Evolutionary conservation across 345 rosid species (phyloP), one percentile per base, ranked within the genome.

Genomic region (Fremontodendron californicum): DNA sequence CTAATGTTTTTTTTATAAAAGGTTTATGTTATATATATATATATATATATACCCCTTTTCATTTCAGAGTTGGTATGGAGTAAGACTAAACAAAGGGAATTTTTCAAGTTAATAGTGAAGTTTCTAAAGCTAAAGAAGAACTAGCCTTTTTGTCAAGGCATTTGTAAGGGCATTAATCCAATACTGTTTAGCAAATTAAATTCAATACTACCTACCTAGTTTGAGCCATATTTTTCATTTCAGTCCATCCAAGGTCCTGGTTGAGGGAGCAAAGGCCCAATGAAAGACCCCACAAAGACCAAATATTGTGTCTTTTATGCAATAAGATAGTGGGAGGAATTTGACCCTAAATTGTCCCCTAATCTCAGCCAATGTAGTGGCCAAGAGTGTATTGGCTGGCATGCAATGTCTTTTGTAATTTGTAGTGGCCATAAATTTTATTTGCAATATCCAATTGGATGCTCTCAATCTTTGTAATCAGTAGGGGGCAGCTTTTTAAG

Each of bases 321-420:
- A 52, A n/a, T 11, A 16, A 16, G 25, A 64, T 25, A 29, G 3
- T 8, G 45, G 12, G 0, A 31, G 23, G 61, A 10, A 29, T 18
- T 49, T 52, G 48, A 72, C 75, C 75, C 63, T 6, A 52, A 35
- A 35, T 10, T 72, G 75, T 52, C 75, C 54, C 63, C 75, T 37
- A n/a, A 72, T 72, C 46, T 33, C 62, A 72, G n/a, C 63, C 31
- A 33, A 16, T 62, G 60, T 21, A 73, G 65, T 21, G 61, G 43
- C 29, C 61, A 48, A 33, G n/a, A 61, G 40, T 5, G 3, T 62
- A 62, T 42, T 3, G 39, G 46, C 48, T 65, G 71, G 71, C 21
- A 39, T 39, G 71, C 71, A 65, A n/a, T 65, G 71, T 39, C 29
- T n/a, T n/a, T 65, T 39, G 18, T 39, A 65, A 49, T n/a, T 65